These are phyloP conservation scores for Pleurozium schreberi DNA, from an alignment of 225 moss, liverwort and hornwort species.

Conservation along the genomic window DNA sequence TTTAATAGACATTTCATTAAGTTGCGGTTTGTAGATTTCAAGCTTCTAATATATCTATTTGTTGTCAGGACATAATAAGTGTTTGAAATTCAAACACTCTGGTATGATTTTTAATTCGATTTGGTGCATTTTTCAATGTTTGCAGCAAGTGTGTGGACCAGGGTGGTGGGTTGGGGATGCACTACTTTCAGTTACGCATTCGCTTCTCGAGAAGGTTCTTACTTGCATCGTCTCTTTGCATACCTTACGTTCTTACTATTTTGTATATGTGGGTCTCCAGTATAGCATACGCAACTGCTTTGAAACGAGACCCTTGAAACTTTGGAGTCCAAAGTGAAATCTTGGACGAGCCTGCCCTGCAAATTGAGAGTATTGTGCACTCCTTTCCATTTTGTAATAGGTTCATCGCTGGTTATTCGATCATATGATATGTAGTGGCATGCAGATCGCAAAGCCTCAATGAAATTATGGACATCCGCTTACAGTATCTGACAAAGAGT, in stretches of 20 bases:
- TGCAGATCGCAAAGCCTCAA: background rate
- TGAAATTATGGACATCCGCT: background rate
- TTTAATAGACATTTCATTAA: background rate
- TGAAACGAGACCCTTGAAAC: background rate
- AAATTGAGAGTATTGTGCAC: background rate
- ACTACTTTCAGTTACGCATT: background rate
- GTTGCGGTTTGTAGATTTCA: background rate
- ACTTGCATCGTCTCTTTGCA: background rate
- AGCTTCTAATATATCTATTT: background rate
- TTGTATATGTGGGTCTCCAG: background rate
- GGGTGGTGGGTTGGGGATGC: background rate
- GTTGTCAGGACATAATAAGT: background rate
- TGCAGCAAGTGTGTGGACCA: conserved; percentile 9
- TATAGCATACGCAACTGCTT: background rate
- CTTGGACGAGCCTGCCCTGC: background rate
- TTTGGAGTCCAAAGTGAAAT: background rate
- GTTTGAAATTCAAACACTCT: background rate
- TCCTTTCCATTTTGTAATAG: background rate
- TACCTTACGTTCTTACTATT: background rate
- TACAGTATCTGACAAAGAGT: background rate
- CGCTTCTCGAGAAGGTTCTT: background rate
- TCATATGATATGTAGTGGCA: background rate
- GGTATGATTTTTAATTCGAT: background rate
- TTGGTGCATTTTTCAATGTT: background rate
- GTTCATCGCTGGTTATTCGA: background rate